These are phyloP conservation scores for Paraphaeosphaeria minitans DNA, from an alignment of 2,329 filamentous ascomycete species.

Conservation along the genomic window DNA sequence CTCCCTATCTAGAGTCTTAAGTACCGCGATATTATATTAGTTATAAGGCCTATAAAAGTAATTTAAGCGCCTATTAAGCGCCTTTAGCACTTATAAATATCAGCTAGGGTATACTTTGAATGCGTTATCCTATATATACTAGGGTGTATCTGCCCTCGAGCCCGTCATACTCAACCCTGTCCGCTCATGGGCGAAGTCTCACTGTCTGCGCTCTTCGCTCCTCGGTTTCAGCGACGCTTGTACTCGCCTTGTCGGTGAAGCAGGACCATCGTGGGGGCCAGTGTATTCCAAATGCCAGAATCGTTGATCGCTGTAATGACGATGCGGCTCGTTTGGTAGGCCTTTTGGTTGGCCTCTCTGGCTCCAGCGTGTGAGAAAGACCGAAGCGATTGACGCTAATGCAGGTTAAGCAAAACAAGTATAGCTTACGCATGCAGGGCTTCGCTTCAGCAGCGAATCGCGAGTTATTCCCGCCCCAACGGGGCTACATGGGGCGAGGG, in stretches of 20 bases:
- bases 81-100: too few relatives aligned
- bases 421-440: constrained; percentile 1
- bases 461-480: background rate
- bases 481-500: constrained; percentile 5
- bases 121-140: too few relatives aligned
- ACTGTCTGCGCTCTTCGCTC: background rate
- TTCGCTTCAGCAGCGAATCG: background rate
- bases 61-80: too few relatives aligned
- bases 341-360: background rate
- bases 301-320: background rate
- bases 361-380: constrained; percentile 2
- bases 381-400: constrained; percentile 20
- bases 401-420: constrained; percentile 25
- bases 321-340: background rate
- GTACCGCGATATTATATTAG: too few relatives aligned
- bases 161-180: background rate
- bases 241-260: background rate
- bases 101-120: too few relatives aligned
- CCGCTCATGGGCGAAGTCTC: background rate
- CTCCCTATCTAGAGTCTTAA: too few relatives aligned
- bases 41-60: too few relatives aligned
- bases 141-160: too few relatives aligned
- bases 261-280: background rate
- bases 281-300: background rate
- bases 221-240: background rate